phyloP scores from a whole-genome alignment of 2,329 filamentous ascomycete genomes.

The Ascochyta viciae-villosae region DNA sequence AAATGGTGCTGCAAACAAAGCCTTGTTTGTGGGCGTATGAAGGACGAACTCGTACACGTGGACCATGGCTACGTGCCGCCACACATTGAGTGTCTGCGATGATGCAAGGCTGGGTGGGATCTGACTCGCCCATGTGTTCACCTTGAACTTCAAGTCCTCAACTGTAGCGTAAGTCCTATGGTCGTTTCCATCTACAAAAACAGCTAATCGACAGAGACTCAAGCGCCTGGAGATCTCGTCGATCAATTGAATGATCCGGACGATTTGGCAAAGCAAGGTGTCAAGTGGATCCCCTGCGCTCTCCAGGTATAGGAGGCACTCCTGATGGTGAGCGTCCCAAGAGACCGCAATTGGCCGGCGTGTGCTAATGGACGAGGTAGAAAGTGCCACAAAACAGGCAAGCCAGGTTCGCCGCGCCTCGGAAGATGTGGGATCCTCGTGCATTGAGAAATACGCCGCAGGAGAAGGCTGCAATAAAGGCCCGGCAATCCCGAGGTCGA shows the following conservation, averaged over 20 bases:
- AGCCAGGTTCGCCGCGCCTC: constrained; percentile 42
- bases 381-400: constrained; percentile 35
- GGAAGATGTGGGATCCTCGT: constrained; percentile 27
- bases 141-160: constrained; percentile 23
- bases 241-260: constrained; percentile 29
- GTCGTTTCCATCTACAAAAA: constrained; percentile 32
- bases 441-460: constrained; percentile 29
- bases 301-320: constrained; percentile 30
- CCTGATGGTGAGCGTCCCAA: constrained; percentile 33
- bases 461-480: constrained; percentile 32
- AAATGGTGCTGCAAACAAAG: constrained; percentile 35
- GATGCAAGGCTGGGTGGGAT: constrained; percentile 29
- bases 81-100: constrained; percentile 33
- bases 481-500: constrained; percentile 38
- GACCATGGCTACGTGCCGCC: constrained; percentile 34
- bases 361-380: constrained; percentile 27
- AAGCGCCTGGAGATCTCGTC: constrained; percentile 32
- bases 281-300: constrained; percentile 26
- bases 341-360: constrained; percentile 32
- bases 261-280: constrained; percentile 34
- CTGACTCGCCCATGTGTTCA: constrained; percentile 34
- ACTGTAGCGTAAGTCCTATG: constrained; percentile 26
- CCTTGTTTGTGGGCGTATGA: constrained; percentile 37
- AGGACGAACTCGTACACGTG: constrained; percentile 31
- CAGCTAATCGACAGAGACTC: constrained; percentile 27